phyloP scores from a whole-genome alignment of 495 filamentous ascomycete genomes.

The Darksidea phi region DNA sequence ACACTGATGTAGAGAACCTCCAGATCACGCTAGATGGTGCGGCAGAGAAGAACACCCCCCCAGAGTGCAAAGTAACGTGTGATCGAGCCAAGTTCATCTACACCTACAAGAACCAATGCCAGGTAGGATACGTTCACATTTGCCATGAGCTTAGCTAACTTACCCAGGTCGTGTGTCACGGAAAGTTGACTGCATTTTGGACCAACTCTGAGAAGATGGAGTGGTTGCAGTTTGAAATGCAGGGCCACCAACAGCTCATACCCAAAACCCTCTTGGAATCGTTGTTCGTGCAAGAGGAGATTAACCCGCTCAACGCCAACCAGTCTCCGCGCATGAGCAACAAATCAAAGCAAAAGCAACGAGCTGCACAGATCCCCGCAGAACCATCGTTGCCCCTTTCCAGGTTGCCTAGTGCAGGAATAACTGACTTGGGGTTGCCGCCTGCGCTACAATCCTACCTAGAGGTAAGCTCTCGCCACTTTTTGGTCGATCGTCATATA shows the following conservation, averaged over 20 bases:
- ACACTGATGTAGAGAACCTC: slow-evolving; percentile 75
- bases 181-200: slow-evolving; percentile 40
- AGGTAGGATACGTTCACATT: slow-evolving; percentile 34
- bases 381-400: slow-evolving; percentile 34
- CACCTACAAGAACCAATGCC: slow-evolving; percentile 39
- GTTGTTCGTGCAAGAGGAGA: slow-evolving; percentile 34
- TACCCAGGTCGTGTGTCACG: slow-evolving; percentile 30
- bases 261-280: slow-evolving; percentile 32
- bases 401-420: slow-evolving; percentile 35
- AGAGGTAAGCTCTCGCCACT: slow-evolving; percentile 36
- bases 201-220: slow-evolving; percentile 39
- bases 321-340: slow-evolving; percentile 47
- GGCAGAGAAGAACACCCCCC: slow-evolving; percentile 23
- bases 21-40: slow-evolving; percentile 70
- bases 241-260: slow-evolving; percentile 39
- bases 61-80: slow-evolving; percentile 32
- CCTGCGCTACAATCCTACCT: slow-evolving; percentile 39
- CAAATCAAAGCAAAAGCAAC: slow-evolving; percentile 29
- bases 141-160: slow-evolving; percentile 14
- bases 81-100: slow-evolving; percentile 41
- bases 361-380: slow-evolving; percentile 29
- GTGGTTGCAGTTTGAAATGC: slow-evolving; percentile 38
- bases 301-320: slow-evolving; percentile 30
- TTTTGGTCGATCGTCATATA: neutral
- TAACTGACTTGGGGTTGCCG: slow-evolving; percentile 36